Evolutionary conservation across 129 eudicot genomes (phyloP), one percentile per base, ranked within the genome.

Genomic region (Logfia minima): DNA sequence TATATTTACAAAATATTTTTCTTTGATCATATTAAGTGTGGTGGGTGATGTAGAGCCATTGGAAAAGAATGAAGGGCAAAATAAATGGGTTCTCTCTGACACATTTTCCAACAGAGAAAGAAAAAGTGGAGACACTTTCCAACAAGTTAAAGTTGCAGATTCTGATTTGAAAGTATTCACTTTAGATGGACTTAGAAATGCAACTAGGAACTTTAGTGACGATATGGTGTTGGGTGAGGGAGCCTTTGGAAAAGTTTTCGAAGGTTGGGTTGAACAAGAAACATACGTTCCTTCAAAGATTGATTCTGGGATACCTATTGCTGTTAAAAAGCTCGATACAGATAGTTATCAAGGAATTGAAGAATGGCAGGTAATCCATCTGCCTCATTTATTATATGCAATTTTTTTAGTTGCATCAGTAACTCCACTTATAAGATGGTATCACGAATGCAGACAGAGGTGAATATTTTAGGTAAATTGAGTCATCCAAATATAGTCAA

Each of bases 381-480:
- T 75, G 64, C 6, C 60, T 3, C 60, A 13, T 53, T 17, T 53
- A 4, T 53, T 1, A 2, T 3, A 4, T 24, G 43, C 19, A 32
- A 9, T 7, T 55, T 7, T 60, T 34, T 37, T 9, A 16, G 35
- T 63, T 41, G 28, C 23, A 13, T 24, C 22, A 39, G 22, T 17
- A 37, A 35, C 45, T 65, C 2, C 11, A 13, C 4, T 24, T 80
- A 4, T 41, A 34, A 74, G 32, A 43, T 68, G 73, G 65, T 55
- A 53, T 56, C 37, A 55, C 59, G 77, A 45, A 66, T 82, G 84
- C 86, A 85, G 89, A 35, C 68, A 13, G 86, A 83, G 79, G 80
- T 83, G 74, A 53, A 72, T 18, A 35, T 86, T 43, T 76, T 80
- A 62, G 70, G 83, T 75, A 61, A 22, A 68, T 43, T 76, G 71